Conservation (phyloP, 805 yeast genomes). For the Wickerhamiella sorbophila region DNA sequence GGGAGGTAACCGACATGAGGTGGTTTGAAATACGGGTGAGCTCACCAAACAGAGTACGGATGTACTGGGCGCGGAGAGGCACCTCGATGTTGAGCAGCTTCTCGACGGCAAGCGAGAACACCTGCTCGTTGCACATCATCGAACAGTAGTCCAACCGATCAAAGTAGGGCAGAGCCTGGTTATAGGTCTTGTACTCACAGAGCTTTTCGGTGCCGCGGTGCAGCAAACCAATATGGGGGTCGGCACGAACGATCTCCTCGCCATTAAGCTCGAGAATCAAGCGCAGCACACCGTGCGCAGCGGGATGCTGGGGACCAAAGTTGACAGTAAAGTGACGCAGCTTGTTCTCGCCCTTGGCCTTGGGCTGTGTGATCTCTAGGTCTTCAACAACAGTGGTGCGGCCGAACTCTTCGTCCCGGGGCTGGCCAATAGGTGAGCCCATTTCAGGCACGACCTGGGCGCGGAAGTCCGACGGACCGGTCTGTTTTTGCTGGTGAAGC, state of each 20-base stretch:
- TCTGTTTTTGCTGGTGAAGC: neutral
- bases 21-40: slow-evolving; percentile 74
- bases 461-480: slow-evolving; percentile 1
- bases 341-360: slow-evolving; percentile 26
- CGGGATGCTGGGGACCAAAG: slow-evolving; percentile 91
- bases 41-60: slow-evolving; percentile 75
- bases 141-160: slow-evolving; percentile 72
- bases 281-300: slow-evolving; percentile 86
- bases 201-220: slow-evolving; percentile 85
- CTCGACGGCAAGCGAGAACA: slow-evolving; percentile 70
- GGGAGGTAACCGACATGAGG: slow-evolving; percentile 72
- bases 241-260: slow-evolving; percentile 74
- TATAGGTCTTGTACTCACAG: slow-evolving; percentile 72
- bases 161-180: slow-evolving; percentile 79
- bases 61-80: slow-evolving; percentile 72
- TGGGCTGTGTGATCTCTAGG: slow-evolving; percentile 14
- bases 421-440: slow-evolving; percentile 23
- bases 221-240: slow-evolving; percentile 77
- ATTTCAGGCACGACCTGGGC: slow-evolving; percentile 15
- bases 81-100: slow-evolving; percentile 72
- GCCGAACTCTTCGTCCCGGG: slow-evolving; percentile 22
- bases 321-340: slow-evolving; percentile 81
- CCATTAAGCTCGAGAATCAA: slow-evolving; percentile 76
- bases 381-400: slow-evolving; percentile 23
- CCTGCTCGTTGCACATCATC: slow-evolving; percentile 87